phyloP scores from a whole-genome alignment of 1,139 yeast genomes.

The Hanseniaspora uvarum region DNA sequence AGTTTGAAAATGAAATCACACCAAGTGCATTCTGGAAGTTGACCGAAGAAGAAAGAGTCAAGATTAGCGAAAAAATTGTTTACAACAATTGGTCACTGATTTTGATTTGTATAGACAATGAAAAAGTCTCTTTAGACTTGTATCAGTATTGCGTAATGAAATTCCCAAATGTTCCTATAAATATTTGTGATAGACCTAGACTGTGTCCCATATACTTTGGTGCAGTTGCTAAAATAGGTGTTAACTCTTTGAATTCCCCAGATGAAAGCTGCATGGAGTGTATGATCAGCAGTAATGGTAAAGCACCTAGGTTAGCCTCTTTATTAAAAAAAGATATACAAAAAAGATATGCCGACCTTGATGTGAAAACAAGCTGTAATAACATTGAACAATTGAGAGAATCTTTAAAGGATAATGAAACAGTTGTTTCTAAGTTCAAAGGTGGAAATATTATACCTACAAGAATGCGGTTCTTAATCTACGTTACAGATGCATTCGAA shows the following conservation, averaged over 20 bases:
- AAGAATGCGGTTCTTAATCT: conserved; percentile 30
- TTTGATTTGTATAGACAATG: conserved; percentile 28
- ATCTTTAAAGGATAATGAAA: conserved; percentile 20
- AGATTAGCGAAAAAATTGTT: background rate
- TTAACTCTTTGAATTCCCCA: conserved; percentile 9
- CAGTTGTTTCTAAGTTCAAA: conserved; percentile 18
- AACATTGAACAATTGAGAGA: conserved; percentile 26
- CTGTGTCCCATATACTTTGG: conserved; percentile 32
- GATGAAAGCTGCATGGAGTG: conserved; percentile 23
- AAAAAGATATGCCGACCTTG: conserved; percentile 20
- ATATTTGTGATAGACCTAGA: conserved; percentile 31
- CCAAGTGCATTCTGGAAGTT: conserved; percentile 3
- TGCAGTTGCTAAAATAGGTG: conserved; percentile 26
- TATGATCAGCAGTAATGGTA: conserved; percentile 30
- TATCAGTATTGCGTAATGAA: conserved; percentile 23
- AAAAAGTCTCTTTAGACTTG: conserved; percentile 23
- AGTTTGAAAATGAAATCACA: background rate
- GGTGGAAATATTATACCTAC: conserved; percentile 22
- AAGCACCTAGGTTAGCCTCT: conserved; percentile 29
- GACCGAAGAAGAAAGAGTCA: background rate
- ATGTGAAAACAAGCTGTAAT: conserved; percentile 24
- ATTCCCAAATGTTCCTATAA: conserved; percentile 26
- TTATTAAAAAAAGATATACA: conserved; percentile 27
- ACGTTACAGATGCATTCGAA: conserved; percentile 28
- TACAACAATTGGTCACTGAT: conserved; percentile 25